Percentiles rank a stretch among this genome's conserved stretches.
phyloP scores from a whole-genome alignment of 2,329 filamentous ascomycete genomes.

The Calonectria pteridis region DNA sequence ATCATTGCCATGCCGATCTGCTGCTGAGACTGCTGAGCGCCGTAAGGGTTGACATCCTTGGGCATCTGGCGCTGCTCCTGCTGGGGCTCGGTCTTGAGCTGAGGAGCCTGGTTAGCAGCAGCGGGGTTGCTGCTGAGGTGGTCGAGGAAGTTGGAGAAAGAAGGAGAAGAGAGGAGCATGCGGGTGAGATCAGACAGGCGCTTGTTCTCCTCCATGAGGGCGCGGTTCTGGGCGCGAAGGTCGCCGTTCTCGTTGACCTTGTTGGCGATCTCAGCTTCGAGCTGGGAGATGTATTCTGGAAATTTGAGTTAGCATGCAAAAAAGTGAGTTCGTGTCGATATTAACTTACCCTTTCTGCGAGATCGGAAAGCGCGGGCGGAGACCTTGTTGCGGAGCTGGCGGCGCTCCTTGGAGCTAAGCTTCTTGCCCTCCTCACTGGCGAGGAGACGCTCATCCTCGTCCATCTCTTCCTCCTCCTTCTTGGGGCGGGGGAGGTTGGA shows the following conservation, averaged over 20 bases:
- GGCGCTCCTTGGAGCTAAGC: constrained; percentile 96
- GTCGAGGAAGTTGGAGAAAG: constrained; percentile 86
- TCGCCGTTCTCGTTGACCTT: constrained; percentile 88
- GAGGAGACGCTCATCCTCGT: constrained; percentile 92
- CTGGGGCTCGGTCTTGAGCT: constrained; percentile 55
- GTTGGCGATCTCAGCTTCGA: constrained; percentile 87
- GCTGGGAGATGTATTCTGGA: constrained; percentile 93
- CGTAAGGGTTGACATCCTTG: constrained; percentile 76
- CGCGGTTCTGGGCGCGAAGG: constrained; percentile 83
- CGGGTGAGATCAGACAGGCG: constrained; percentile 82
- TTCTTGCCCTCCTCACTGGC: constrained; percentile 99
- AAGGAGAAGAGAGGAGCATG: constrained; percentile 83
- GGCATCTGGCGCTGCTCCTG: constrained; percentile 64
- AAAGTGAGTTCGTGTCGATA: neutral
- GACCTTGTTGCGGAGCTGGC: constrained; percentile 98
- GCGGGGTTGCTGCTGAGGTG: constrained; percentile 73
- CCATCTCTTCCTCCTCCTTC: constrained; percentile 99
- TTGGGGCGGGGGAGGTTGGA: constrained; percentile 79
- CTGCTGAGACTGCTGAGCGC: constrained; percentile 66
- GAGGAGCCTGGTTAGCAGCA: constrained; percentile 53
- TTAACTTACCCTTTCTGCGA: constrained; percentile 89
- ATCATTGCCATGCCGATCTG: constrained; percentile 87
- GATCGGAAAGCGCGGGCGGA: constrained; percentile 97
- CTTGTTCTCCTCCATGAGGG: constrained; percentile 87
- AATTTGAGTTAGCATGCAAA: constrained; percentile 18